A percentile compares a stretch with the other conserved stretches of the same genome.
Conservation (phyloP, 805 yeast species). For the Saccharomycopsis sp. region DNA sequence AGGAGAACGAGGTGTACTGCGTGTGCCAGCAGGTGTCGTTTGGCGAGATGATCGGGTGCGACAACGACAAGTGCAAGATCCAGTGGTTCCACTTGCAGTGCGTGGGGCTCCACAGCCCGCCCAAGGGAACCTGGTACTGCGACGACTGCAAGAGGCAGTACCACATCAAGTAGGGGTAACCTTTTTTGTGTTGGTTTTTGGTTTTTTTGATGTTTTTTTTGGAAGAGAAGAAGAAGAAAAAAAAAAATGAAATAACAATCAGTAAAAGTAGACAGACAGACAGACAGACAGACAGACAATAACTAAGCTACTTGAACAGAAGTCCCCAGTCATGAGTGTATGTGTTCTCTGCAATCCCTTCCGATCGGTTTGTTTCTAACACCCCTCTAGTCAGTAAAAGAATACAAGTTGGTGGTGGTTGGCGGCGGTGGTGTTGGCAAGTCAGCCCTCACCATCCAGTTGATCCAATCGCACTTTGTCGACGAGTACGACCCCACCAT, state of each 20-base stretch:
- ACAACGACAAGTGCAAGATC: constrained; percentile 68
- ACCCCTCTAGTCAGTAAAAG: constrained; percentile 37
- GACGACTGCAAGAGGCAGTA: constrained; percentile 67
- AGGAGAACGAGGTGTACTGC: constrained; percentile 34
- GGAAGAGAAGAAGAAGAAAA: not conserved
- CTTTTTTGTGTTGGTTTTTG: constrained; percentile 93
- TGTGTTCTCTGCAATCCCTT: not conserved
- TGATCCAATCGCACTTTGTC: constrained; percentile 90
- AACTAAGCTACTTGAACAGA: no score
- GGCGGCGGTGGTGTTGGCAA: constrained; percentile 99
- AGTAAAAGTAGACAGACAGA: no score
- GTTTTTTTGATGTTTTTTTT: constrained; percentile 76
- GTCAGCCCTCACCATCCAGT: constrained; percentile 89
- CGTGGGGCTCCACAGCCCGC: constrained; percentile 82
- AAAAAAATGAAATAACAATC: no score
- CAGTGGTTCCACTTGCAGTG: constrained; percentile 66
- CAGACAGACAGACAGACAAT: no score
- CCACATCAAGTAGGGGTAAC: constrained; percentile 51
- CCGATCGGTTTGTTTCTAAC: not conserved
- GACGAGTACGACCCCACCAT: constrained; percentile 98
- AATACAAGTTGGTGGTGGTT: constrained; percentile 88
- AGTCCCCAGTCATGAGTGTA: not conserved
- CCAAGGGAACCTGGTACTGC: constrained; percentile 92
- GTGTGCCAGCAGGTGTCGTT: constrained; percentile 95
- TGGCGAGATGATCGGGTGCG: constrained; percentile 99